Base-by-base conservation (phyloP, 345 rosid genomes). In the Erucastrum elatum region DNA sequence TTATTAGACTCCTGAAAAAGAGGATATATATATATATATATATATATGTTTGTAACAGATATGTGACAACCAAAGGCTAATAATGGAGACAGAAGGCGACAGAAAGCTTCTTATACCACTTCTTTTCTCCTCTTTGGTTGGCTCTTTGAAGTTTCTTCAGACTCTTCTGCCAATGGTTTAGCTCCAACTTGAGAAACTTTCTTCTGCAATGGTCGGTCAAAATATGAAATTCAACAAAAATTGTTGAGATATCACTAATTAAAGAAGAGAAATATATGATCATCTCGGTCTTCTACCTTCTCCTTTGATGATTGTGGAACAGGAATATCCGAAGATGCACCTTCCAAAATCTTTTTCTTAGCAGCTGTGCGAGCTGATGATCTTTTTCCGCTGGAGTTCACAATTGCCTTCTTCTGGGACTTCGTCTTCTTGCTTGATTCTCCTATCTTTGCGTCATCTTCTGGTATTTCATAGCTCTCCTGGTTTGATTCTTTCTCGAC, bases 91-190 rank as follows among this genome's bases (percentile, higher is more conserved):
- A 29, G 31, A 29, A 29, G 64, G 62, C n/a, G 11, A 27, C 55
- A 21, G 21, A 64, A 71, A 41, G 80, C 56, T 49, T 51, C 33
- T 31, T 33, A 46, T 85, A 86, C 90, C 84, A 80, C 80, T 80
- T 78, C 86, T 81, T 84, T 86, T 75, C 64, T 86, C 84, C 87
- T 77, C 69, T 79, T 82, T 74, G 71, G 49, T 77, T 76, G 77
- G 65, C 80, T 78, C 82, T 78, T 82, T 66, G 84, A 77, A 30
- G 80, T 74, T 78, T 84, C 84, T 64, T 79, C 81, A 76, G 66
- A 69, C 66, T 73, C 84, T 33, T 77, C 84, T 80, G 49, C 55
- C 68, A 35, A 61, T 30, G 77, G 65, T 41, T 65, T 75, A 34
- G 79, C 66, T 37, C 58, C 67, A 75, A 8, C 16, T 58, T 77